Evolutionary conservation across 2,329 filamentous ascomycete species (phyloP).

Genomic region (Neonectria neomacrospora): DNA sequence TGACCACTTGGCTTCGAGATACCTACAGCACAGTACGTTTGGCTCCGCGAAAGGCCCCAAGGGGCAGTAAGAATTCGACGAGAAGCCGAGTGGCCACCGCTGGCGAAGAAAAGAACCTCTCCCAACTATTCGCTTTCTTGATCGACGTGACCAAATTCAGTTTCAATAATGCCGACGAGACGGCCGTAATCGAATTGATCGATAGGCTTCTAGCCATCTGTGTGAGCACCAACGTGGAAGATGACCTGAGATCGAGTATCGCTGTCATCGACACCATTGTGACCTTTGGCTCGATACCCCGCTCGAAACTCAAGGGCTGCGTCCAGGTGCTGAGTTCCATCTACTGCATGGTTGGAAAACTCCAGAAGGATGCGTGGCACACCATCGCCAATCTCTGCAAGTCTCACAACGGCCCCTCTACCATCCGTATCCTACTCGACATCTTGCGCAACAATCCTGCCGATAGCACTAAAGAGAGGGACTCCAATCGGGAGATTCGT

Average conservation of each 20-base stretch:
- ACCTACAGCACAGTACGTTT: conserved; percentile 64
- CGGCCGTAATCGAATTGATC: conserved; percentile 70
- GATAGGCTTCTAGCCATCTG: conserved; percentile 73
- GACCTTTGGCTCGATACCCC: conserved; percentile 77
- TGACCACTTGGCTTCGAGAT: conserved; percentile 69
- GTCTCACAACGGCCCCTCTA: conserved; percentile 78
- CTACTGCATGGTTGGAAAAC: conserved; percentile 70
- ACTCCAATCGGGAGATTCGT: conserved; percentile 66
- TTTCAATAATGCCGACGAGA: conserved; percentile 73
- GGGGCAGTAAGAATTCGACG: conserved; percentile 50
- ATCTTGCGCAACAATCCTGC: conserved; percentile 63
- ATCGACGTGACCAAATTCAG: conserved; percentile 80
- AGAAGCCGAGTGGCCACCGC: conserved; percentile 52
- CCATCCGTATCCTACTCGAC: conserved; percentile 72
- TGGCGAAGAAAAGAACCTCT: conserved; percentile 70
- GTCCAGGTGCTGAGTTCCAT: conserved; percentile 79
- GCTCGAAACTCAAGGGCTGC: conserved; percentile 69
- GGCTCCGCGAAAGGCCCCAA: conserved; percentile 60
- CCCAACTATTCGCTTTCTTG: conserved; percentile 72
- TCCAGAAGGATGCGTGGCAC: conserved; percentile 75
- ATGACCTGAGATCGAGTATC: conserved; percentile 75
- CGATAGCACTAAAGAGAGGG: conserved; percentile 60
- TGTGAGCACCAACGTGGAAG: conserved; percentile 70
- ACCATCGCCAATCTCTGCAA: conserved; percentile 76
- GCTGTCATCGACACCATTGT: conserved; percentile 76